A percentile compares a stretch with the other conserved stretches of the same genome.
phyloP scores from a whole-genome alignment of 2,329 filamentous ascomycete genomes.

The Monosporascus sp. region DNA sequence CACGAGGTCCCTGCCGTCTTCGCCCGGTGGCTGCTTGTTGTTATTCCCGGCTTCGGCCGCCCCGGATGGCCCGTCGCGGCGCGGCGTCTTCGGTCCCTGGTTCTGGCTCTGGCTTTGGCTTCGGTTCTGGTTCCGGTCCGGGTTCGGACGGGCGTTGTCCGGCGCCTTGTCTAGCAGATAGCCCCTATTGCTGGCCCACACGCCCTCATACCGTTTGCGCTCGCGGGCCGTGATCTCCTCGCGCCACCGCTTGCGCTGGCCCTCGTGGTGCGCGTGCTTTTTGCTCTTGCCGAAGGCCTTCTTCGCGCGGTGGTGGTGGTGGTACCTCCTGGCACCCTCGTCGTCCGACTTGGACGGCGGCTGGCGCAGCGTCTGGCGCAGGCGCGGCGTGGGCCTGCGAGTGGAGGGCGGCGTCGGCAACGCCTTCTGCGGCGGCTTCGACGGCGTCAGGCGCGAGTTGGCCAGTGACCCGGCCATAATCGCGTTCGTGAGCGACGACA shows the following conservation, averaged over 20 bases:
- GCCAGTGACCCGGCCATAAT: constrained; percentile 73
- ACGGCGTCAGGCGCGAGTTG: constrained; percentile 45
- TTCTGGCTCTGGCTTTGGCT: not conserved
- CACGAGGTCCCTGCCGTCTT: constrained; percentile 45
- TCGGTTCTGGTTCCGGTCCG: not conserved
- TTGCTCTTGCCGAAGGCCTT: constrained; percentile 48
- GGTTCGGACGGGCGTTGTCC: constrained; percentile 1
- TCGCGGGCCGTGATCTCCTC: constrained; percentile 68
- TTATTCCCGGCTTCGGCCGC: too few relatives aligned
- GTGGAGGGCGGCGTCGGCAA: constrained; percentile 35
- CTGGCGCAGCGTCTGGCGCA: constrained; percentile 64
- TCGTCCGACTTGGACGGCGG: constrained; percentile 45
- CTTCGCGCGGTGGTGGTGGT: constrained; percentile 35
- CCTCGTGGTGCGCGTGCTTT: constrained; percentile 73
- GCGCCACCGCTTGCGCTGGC: constrained; percentile 69
- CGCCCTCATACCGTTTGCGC: constrained; percentile 74
- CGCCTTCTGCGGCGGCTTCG: constrained; percentile 32
- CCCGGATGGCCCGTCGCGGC: too few relatives aligned
- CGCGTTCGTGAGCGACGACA: constrained; percentile 65
- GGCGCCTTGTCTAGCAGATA: constrained; percentile 31
- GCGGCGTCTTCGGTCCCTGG: not conserved
- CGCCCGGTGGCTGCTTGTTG: not conserved
- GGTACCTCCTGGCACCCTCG: constrained; percentile 43
- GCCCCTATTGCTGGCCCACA: constrained; percentile 79
- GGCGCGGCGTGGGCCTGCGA: constrained; percentile 43